Conservation (phyloP, 2,329 filamentous ascomycete genomes). For the Arthrobotrys sphaeroides region DNA sequence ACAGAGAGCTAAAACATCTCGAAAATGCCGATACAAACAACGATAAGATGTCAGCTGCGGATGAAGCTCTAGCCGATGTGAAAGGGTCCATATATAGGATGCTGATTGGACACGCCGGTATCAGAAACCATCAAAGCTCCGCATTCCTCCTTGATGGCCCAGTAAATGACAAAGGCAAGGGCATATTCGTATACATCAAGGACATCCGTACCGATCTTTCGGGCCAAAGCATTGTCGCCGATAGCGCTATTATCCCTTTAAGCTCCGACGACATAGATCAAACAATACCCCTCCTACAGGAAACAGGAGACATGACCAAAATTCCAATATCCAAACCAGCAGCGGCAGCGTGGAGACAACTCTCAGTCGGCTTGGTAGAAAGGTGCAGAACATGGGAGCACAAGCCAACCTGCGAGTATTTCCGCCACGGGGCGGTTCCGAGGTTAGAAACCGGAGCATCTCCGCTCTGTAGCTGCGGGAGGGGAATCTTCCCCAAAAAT, state of each 20-base stretch:
- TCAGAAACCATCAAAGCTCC: conserved; percentile 20
- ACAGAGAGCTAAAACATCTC: conserved; percentile 46
- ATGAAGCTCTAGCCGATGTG: conserved; percentile 51
- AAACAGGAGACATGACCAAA: conserved; percentile 61
- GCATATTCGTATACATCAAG: conserved; percentile 63
- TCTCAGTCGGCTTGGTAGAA: conserved; percentile 24
- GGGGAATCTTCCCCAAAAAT: conserved; percentile 16
- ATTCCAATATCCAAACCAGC: conserved; percentile 66
- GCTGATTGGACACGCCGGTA: conserved; percentile 51
- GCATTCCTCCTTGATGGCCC: conserved; percentile 54
- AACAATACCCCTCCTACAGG: conserved; percentile 60
- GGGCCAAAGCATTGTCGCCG: conserved; percentile 68
- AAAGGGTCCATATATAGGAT: conserved; percentile 57
- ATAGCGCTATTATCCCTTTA: conserved; percentile 73
- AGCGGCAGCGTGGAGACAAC: conserved; percentile 59
- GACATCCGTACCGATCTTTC: conserved; percentile 69
- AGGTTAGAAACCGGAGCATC: not conserved
- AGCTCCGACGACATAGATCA: conserved; percentile 65
- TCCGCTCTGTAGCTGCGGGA: conserved; percentile 40
- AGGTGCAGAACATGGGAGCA: conserved; percentile 27
- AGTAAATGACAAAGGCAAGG: conserved; percentile 26
- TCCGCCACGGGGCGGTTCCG: not conserved
- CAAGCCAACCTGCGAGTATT: conserved; percentile 30
- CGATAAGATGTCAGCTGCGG: not conserved
- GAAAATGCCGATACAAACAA: not conserved